A percentile compares a stretch with the other conserved stretches of the same genome.
Evolutionary conservation across 2,329 filamentous ascomycete genomes (phyloP).

Genomic region (Byssochlamys sp.): DNA sequence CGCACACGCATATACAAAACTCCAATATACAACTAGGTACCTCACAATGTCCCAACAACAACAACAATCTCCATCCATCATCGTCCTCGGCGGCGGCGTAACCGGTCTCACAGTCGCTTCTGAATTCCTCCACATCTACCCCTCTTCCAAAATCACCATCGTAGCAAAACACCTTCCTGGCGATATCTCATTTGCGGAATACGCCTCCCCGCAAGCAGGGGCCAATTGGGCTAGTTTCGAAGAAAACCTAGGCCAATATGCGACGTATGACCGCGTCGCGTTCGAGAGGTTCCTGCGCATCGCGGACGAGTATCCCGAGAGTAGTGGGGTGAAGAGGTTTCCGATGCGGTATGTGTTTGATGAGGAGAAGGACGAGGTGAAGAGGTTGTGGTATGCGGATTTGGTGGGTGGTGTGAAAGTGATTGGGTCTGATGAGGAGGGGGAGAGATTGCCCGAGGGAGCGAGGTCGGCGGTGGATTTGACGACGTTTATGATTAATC

Average conservation of each 20-base stretch:
- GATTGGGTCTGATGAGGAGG: background rate
- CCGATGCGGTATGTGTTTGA: conserved; percentile 1
- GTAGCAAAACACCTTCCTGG: conserved; percentile 7
- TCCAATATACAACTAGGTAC: background rate
- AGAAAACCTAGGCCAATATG: background rate
- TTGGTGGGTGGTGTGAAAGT: background rate
- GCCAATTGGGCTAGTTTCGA: conserved; percentile 3
- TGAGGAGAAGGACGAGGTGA: background rate
- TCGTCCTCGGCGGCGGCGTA: conserved; percentile 1
- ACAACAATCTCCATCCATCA: background rate
- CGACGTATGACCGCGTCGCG: conserved; percentile 1
- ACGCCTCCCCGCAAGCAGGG: conserved; percentile 1
- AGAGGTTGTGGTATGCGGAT: conserved; percentile 1
- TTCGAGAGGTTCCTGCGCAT: background rate
- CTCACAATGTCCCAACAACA: background rate
- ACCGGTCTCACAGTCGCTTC: conserved; percentile 1
- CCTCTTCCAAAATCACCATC: conserved; percentile 12
- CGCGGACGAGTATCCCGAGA: background rate
- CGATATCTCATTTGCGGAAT: background rate
- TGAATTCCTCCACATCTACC: conserved; percentile 12
- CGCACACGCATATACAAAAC: background rate
- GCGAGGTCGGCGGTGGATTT: conserved; percentile 1
- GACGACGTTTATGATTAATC: conserved; percentile 4
- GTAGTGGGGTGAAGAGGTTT: conserved; percentile 3
- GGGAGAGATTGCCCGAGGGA: background rate